These are phyloP conservation scores for Evansstolkia leycettana DNA, from an alignment of 495 filamentous ascomycete species.

Conservation along the genomic window DNA sequence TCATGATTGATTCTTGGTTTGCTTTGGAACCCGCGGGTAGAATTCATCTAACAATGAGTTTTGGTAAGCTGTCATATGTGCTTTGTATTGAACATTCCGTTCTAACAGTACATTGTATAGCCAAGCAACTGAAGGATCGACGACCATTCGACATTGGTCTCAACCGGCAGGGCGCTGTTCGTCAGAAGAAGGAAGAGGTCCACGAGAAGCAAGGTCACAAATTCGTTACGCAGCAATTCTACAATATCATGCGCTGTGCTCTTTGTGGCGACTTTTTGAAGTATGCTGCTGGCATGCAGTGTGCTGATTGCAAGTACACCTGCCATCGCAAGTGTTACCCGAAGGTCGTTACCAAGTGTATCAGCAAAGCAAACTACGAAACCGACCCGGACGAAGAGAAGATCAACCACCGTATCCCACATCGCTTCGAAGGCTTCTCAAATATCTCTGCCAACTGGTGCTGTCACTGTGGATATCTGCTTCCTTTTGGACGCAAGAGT, in stretches of 20 bases:
- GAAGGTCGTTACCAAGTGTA: slow-evolving; percentile 99
- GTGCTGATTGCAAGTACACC: slow-evolving; percentile 98
- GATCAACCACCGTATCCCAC: slow-evolving; percentile 97
- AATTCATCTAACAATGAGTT: slow-evolving; percentile 77
- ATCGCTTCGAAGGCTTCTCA: slow-evolving; percentile 87
- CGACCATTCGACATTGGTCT: slow-evolving; percentile 76
- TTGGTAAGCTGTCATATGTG: slow-evolving; percentile 45
- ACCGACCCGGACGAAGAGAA: slow-evolving; percentile 98
- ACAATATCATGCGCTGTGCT: slow-evolving; percentile 99
- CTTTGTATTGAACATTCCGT: background rate
- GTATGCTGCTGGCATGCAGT: slow-evolving; percentile 98
- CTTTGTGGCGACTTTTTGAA: slow-evolving; percentile 97
- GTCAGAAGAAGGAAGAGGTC: slow-evolving; percentile 92
- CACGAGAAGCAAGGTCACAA: slow-evolving; percentile 99
- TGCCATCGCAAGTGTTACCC: slow-evolving; percentile 94
- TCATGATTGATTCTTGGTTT: slow-evolving; percentile 90
- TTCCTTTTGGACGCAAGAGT: slow-evolving; percentile 93
- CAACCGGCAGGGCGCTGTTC: slow-evolving; percentile 88
- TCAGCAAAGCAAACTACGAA: slow-evolving; percentile 97
- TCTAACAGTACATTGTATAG: slow-evolving; percentile 25
- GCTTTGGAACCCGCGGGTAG: slow-evolving; percentile 88
- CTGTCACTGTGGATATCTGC: slow-evolving; percentile 95
- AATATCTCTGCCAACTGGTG: slow-evolving; percentile 99
- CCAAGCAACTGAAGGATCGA: slow-evolving; percentile 55
- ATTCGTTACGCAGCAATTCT: slow-evolving; percentile 94